Evolutionary conservation across 2,329 filamentous ascomycete species (phyloP).

Genomic region (Geosmithia putterillii): DNA sequence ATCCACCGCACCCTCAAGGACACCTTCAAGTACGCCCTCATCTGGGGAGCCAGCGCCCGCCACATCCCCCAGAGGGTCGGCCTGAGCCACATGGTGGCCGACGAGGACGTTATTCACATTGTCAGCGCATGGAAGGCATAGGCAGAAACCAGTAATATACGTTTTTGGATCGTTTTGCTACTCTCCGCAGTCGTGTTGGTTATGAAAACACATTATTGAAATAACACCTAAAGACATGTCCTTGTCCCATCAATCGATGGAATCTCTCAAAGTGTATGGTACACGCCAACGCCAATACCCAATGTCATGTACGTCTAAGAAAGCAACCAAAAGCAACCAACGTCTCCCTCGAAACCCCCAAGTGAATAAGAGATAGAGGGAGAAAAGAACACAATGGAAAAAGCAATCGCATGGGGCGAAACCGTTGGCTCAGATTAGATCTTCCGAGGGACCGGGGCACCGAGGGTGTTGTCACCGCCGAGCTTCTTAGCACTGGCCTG

Average conservation of each 20-base stretch:
- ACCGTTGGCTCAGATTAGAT: constrained; percentile 6
- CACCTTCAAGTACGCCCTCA: constrained; percentile 95
- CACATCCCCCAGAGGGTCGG: constrained; percentile 93
- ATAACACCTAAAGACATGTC: background rate
- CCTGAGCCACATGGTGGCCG: constrained; percentile 63
- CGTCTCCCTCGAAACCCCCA: background rate
- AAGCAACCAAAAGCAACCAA: constrained; percentile 5
- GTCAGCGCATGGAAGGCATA: constrained; percentile 52
- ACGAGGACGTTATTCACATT: constrained; percentile 59
- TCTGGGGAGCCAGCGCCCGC: constrained; percentile 93
- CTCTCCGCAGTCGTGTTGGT: constrained; percentile 8
- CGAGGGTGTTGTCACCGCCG: constrained; percentile 32
- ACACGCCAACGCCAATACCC: constrained; percentile 8
- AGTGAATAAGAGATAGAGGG: constrained; percentile 5
- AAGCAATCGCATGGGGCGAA: constrained; percentile 2
- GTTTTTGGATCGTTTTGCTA: background rate
- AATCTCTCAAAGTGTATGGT: background rate
- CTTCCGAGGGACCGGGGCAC: constrained; percentile 19
- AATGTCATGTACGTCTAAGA: constrained; percentile 4
- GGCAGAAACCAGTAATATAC: constrained; percentile 5
- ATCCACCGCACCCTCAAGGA: constrained; percentile 93
- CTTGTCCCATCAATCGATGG: background rate
- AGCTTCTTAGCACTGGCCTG: constrained; percentile 53
- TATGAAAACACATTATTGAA: background rate
- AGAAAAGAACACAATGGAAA: constrained; percentile 4